phyloP scores from a whole-genome alignment of 352 stramenopile genomes.

The Globisporangium cylindrosporum region DNA sequence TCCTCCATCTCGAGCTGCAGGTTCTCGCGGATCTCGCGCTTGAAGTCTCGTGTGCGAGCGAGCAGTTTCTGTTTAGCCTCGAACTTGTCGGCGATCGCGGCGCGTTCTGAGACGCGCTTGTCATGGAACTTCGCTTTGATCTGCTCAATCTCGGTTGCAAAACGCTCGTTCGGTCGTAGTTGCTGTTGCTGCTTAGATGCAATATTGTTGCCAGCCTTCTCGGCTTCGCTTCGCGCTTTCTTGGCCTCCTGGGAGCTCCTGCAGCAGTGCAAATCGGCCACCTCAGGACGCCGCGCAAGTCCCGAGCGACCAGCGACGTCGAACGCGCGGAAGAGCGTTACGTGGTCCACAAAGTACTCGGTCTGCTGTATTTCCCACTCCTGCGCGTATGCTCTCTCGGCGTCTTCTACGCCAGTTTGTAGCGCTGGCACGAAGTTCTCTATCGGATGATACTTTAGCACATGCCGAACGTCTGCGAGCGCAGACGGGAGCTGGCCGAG shows the following conservation, averaged over 20 bases:
- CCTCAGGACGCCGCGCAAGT: slow-evolving; percentile 39
- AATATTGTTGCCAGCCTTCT: not conserved
- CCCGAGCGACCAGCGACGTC: slow-evolving; percentile 38
- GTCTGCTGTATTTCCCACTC: slow-evolving; percentile 43
- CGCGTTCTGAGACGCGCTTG: slow-evolving; percentile 9
- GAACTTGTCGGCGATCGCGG: slow-evolving; percentile 21
- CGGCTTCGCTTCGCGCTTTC: slow-evolving; percentile 17
- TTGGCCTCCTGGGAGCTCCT: slow-evolving; percentile 8
- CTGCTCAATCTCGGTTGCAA: slow-evolving; percentile 25
- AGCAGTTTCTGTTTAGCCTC: slow-evolving; percentile 23
- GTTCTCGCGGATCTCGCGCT: slow-evolving; percentile 56
- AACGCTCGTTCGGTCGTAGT: slow-evolving; percentile 35
- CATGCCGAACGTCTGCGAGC: slow-evolving; percentile 35
- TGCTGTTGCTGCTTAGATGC: not conserved
- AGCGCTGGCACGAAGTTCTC: slow-evolving; percentile 13
- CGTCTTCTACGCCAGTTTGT: slow-evolving; percentile 6
- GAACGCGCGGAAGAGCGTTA: slow-evolving; percentile 46
- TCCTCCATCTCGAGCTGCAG: slow-evolving; percentile 66
- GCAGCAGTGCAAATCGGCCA: slow-evolving; percentile 28
- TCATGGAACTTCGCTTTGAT: slow-evolving; percentile 14
- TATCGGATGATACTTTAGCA: slow-evolving; percentile 27
- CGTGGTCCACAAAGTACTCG: slow-evolving; percentile 50
- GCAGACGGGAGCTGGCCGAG: slow-evolving; percentile 49
- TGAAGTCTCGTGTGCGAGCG: slow-evolving; percentile 42
- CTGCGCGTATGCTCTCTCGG: slow-evolving; percentile 19